These are phyloP conservation scores for Kurtzmaniella quercitrusa DNA, from an alignment of 1,139 yeast genomes.

Conservation along the genomic window DNA sequence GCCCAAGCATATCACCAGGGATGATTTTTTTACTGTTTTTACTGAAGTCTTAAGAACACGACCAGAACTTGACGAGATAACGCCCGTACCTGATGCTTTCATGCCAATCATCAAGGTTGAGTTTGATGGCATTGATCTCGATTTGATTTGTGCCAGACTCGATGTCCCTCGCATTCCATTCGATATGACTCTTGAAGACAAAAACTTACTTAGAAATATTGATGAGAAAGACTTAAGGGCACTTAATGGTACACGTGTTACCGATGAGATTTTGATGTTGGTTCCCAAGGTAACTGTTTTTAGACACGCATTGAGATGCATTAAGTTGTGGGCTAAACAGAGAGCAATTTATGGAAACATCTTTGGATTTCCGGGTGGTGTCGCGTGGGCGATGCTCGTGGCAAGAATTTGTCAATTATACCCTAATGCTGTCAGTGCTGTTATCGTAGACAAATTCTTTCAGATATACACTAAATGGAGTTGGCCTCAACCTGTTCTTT, in stretches of 20 bases:
- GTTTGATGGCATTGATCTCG: conserved; percentile 85
- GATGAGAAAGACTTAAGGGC: conserved; percentile 91
- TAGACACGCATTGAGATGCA: conserved; percentile 87
- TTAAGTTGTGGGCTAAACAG: conserved; percentile 95
- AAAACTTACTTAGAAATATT: conserved; percentile 74
- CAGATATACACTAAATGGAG: conserved; percentile 84
- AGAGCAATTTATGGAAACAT: conserved; percentile 92
- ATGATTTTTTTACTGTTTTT: conserved; percentile 82
- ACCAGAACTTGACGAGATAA: conserved; percentile 82
- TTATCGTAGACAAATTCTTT: conserved; percentile 83
- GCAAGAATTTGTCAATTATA: conserved; percentile 95
- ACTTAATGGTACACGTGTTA: conserved; percentile 92
- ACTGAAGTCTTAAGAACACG: conserved; percentile 61
- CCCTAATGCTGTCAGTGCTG: conserved; percentile 94
- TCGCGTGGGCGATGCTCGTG: conserved; percentile 99
- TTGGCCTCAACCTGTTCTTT: conserved; percentile 97
- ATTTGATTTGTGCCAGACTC: conserved; percentile 77
- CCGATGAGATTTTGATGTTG: conserved; percentile 82
- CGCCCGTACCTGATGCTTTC: conserved; percentile 93
- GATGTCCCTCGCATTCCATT: conserved; percentile 80
- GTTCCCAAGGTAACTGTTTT: conserved; percentile 94
- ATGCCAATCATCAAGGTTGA: conserved; percentile 92
- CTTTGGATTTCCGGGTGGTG: conserved; percentile 99
- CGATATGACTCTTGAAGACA: conserved; percentile 73
- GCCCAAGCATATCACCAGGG: conserved; percentile 91